Evolutionary conservation across 1,139 yeast genomes (phyloP), one percentile per base, ranked within the genome.

Genomic region (Sugiyamaella castrensis): DNA sequence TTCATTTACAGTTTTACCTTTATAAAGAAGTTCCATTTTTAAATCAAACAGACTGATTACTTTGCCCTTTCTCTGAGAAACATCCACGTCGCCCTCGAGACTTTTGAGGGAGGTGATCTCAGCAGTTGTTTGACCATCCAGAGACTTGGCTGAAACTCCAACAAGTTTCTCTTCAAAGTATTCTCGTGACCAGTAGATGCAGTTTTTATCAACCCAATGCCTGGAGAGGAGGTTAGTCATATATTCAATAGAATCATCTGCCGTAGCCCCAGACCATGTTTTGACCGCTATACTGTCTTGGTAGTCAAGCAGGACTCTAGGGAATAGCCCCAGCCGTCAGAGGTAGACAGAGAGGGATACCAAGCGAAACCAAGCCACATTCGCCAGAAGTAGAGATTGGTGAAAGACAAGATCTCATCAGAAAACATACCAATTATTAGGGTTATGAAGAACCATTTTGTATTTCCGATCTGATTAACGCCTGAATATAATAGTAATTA

Each of bases 141-240:
- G 57, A 11, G 71, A 71, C 8, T 65, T 52, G n/a, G 74, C 78
- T 7, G 67, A 55, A 39, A 81, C 57, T 1, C 83, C 83, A 9
- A 73, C 71, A 37, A 89, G 71, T 46, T 80, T 76, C 42, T 79
- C 77, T 41, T 72, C 68, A 66, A 92, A 87, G 68, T 91, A 92
- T 40, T 78, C 76, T 54, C 81, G 80, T 11, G 96, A 77, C 98
- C 98, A 92, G 55, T 80, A 82, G 53, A 91, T 77, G 71, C 98
- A 92, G 75, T 92, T 92, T 70, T 92, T 92, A 71, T 92, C 97
- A 55, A 92, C 98, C 98, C 98, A 92, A 75, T 92, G 98, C 98
- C 70, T 65, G 45, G 6, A 10, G 24, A 30, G 40, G 24, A 19
- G 24, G 24, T 19, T 19, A 40, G 44, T 16, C 13, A 19, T 5